Base-by-base conservation (phyloP, 176 grass and related monocot species). In the Cenchrus fungigraminus region DNA sequence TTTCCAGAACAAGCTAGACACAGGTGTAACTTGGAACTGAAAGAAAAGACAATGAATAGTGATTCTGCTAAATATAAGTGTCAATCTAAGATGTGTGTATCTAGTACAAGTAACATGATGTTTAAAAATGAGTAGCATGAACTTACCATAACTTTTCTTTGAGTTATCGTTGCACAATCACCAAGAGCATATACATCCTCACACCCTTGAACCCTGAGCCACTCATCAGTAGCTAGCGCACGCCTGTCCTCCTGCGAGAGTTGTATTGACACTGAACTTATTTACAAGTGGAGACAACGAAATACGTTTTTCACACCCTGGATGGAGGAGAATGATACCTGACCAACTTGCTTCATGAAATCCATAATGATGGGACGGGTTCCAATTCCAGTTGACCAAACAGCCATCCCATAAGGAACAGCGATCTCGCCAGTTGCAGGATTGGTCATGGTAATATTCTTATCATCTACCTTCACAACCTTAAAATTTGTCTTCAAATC, bases 321-420 rank as follows among this genome's bases (percentile, higher is more conserved):
- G 29, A 20, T 82, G 67, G 17, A 64, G 46, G 34, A 66, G 14
- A 46, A 69, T 4, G 14, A 22, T 90, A 91, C 94, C 91, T 98
- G 96, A 80, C 91, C 91, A 92, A 98, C 85, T 89, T 94, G 68
- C 83, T 92, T 92, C 96, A 94, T 98, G 78, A 98, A 95, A 87
- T 94, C 93, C 79, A 91, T 84, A 71, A 92, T 92, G 46, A 98
- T 61, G 20, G 93, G 91, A 66, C 91, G 96, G 37, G 96, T 87
- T 73, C 93, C 93, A 51, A 95, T 92, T 85, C 96, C 96, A 78
- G 96, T 92, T 44, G 96, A 98, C 96, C 96, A 98, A 64, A 98
- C 88, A 55, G 88, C 93, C 88, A 98, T 93, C 56, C 96, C 93
- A 76, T 95, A 98, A 61, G 96, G 96, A 57, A 95, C 89, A 81